Percentiles rank a stretch among this genome's conserved stretches.
phyloP scores from a whole-genome alignment of 2,329 filamentous ascomycete species.

The Hymenoscyphus occultus region DNA sequence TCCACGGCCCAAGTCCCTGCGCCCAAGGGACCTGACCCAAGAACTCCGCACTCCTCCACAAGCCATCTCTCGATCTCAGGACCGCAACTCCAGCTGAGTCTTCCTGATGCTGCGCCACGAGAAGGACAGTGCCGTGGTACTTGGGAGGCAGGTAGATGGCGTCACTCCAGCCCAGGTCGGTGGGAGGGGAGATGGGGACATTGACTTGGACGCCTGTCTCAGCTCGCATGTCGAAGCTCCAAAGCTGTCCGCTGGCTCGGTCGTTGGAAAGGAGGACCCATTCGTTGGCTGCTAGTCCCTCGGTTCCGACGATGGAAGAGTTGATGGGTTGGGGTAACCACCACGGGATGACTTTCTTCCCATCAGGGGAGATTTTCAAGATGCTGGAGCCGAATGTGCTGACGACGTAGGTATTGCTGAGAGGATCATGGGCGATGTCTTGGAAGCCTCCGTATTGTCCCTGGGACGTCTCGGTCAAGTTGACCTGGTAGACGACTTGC shows the following conservation, averaged over 20 bases:
- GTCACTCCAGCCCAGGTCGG: neutral
- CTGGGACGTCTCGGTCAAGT: constrained; percentile 12
- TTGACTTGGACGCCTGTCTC: neutral
- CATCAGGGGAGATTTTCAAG: constrained; percentile 11
- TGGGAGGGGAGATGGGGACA: neutral
- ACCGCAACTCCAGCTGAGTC: neutral
- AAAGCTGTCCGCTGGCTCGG: neutral
- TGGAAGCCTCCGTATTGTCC: constrained; percentile 13
- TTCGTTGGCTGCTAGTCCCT: neutral
- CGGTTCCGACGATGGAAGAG: neutral
- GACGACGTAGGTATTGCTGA: constrained; percentile 13
- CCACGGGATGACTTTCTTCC: constrained; percentile 6
- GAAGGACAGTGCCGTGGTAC: constrained; percentile 5
- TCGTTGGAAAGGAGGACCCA: constrained; percentile 6
- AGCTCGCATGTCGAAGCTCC: constrained; percentile 5
- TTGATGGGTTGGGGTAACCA: constrained; percentile 1
- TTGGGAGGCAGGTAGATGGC: constrained; percentile 5
- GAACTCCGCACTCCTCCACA: constrained; percentile 3
- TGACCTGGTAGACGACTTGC: constrained; percentile 6
- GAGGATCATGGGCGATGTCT: constrained; percentile 12
- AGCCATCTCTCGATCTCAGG: neutral
- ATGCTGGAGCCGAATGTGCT: constrained; percentile 14
- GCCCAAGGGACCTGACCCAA: constrained; percentile 7
- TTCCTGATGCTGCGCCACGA: neutral
- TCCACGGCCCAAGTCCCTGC: neutral